Evolutionary conservation across 441 rosid genomes (phyloP), one percentile per base, ranked within the genome.

Genomic region (Euphorbia schlechtendalii): DNA sequence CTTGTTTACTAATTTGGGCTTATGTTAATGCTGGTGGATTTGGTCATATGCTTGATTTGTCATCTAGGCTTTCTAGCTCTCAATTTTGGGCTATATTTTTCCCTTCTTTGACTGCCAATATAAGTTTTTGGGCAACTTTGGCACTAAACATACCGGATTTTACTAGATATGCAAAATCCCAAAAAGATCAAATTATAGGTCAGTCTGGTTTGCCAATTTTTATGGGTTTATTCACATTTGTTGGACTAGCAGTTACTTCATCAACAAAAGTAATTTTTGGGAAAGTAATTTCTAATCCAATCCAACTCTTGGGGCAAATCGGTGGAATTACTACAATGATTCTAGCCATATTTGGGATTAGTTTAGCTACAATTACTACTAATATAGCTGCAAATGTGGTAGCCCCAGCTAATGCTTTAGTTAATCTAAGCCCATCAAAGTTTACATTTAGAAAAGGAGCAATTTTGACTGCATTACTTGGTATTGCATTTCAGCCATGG

Each of bases 111-210:
- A 90, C 96, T 3, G 98, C 98, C 11, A 92, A 92, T 74, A 87
- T 90, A 64, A 92, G 96, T 66, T 92, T 92, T 46, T 92, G 98
- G 98, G 92, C 90, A 8, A 86, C 96, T 36, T 71, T 89, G n/a
- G 96, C 96, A 10, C 83, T 89, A 30, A 92, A 92, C 85, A 88
- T 92, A 5, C 96, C 96, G 0, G 97, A 90, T 74, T 92, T 90
- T 57, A 90, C 98, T 0, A 70, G 97, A 69, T 88, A 78, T 49
- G 88, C 97, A 9, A 85, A 75, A 71, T 76, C 82, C 32, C 98
- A 90, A 67, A 82, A 69, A 11, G 92, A 90, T 69, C 98, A 92
- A 61, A 74, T 90, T 43, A 65, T 88, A 21, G 97, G 97, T 59
- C 97, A 92, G 40, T 77, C 76, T 2, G 97, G 98, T 53, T 87